These are phyloP conservation scores for Scheffersomyces spartinae DNA, from an alignment of 805 yeast genomes.

Conservation along the genomic window DNA sequence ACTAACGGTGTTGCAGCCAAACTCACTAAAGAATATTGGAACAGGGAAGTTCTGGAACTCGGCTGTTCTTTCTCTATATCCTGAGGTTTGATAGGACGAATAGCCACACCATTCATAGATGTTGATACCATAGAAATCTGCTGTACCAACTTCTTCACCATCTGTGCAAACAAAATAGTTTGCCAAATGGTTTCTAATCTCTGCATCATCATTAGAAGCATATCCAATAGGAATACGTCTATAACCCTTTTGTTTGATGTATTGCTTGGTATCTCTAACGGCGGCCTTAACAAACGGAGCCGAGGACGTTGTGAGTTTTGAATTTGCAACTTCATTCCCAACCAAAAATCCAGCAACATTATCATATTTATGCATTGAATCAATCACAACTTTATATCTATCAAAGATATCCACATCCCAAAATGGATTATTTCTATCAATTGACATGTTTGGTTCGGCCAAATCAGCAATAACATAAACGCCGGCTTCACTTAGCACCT, in stretches of 20 bases:
- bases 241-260: slow-evolving; percentile 15
- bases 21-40: slow-evolving; percentile 28
- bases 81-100: slow-evolving; percentile 23
- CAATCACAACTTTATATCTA: slow-evolving; percentile 23
- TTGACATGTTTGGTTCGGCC: slow-evolving; percentile 25
- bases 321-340: slow-evolving; percentile 29
- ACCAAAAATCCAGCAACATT: slow-evolving; percentile 29
- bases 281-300: slow-evolving; percentile 27
- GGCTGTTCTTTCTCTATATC: slow-evolving; percentile 22
- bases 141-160: slow-evolving; percentile 3
- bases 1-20: slow-evolving; percentile 22
- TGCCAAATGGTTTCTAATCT: slow-evolving; percentile 14
- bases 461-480: slow-evolving; percentile 87
- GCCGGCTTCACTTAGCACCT: slow-evolving; percentile 66
- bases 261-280: slow-evolving; percentile 18
- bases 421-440: slow-evolving; percentile 17
- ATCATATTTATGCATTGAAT: slow-evolving; percentile 16
- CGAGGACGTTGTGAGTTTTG: slow-evolving; percentile 13
- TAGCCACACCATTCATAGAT: slow-evolving; percentile 34
- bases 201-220: slow-evolving; percentile 26
- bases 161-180: slow-evolving; percentile 20
- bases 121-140: slow-evolving; percentile 24
- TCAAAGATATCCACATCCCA: slow-evolving; percentile 22
- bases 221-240: slow-evolving; percentile 30
- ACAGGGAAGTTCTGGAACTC: slow-evolving; percentile 18